Evolutionary conservation across 192 early-diverging fungal species (phyloP).

Genomic region (Neocallimastix lanati): DNA sequence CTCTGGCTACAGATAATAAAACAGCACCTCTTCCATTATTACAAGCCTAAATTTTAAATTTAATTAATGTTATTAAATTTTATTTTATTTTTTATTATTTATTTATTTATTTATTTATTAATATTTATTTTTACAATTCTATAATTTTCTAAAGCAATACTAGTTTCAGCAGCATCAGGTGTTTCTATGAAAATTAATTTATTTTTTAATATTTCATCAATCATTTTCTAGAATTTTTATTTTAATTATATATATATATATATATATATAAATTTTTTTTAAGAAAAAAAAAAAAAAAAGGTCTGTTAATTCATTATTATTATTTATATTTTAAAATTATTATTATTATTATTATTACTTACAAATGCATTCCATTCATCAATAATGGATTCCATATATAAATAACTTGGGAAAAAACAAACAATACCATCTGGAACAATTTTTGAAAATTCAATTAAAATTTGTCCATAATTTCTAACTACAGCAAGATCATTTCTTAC

Average conservation of each 20-base stretch:
- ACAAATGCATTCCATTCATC: constrained; percentile 96
- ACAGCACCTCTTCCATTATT: constrained; percentile 97
- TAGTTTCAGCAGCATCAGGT: constrained; percentile 94
- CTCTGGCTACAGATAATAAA: constrained; percentile 88
- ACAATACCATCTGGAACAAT: constrained; percentile 94
- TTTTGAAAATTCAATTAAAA: constrained; percentile 83
- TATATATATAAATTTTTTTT: too few species aligned
- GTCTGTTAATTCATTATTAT: too few species aligned
- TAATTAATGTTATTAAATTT: too few species aligned
- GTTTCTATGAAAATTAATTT: constrained; percentile 99
- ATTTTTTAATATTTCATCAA: constrained; percentile 85
- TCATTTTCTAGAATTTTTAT: constrained; percentile 41
- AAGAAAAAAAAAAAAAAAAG: too few species aligned
- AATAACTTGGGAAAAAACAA: constrained; percentile 93
- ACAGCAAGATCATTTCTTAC: constrained; percentile 97
- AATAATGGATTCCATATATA: constrained; percentile 98
- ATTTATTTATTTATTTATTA: too few species aligned
- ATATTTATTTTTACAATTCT: constrained; percentile 27
- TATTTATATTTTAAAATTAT: neutral
- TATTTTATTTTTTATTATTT: too few species aligned
- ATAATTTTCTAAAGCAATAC: constrained; percentile 87
- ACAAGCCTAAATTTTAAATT: constrained; percentile 42
- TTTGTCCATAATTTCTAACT: constrained; percentile 94
- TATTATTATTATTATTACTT: constrained; percentile 1
- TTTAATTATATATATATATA: neutral